Base-by-base conservation (phyloP, 2,329 filamentous ascomycete species). In the Lasiodiplodia sp. region DNA sequence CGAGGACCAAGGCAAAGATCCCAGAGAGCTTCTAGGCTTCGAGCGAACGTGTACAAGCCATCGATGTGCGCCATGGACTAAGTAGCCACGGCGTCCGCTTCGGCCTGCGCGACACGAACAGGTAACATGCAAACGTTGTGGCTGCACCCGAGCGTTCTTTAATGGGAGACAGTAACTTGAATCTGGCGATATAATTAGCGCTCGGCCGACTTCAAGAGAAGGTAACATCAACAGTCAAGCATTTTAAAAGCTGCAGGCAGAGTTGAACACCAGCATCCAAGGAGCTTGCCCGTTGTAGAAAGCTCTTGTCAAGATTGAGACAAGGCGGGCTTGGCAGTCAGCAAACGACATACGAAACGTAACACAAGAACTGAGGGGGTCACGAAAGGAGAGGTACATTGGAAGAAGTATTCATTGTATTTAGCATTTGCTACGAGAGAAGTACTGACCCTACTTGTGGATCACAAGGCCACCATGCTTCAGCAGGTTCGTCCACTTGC, bases 391-490 rank as follows among this genome's bases (percentile, higher is more conserved):
- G 11, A 47, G 11, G n/a, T 21, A n/a, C 21, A n/a, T 21, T n/a
- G 44, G n/a, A 47, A 21, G 44, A 11, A 47, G n/a, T 47, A 21
- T 10, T 47, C 44, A 47, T 47, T 47, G 44, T 47, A 47, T 18
- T 21, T 4, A 21, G 44, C 44, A 8, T 8, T 47, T 18, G n/a
- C 44, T 6, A 10, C 44, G 44, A 21, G 18, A 11, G 44, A 21
- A 47, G n/a, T 8, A 47, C 44, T n/a, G 38, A 47, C 21, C 58
- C 44, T 51, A 51, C 58, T 28, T 51, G 11, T 25, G 58, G 1
- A 63, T 44, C 28, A 63, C 58, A 28, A 63, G 18, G 4, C 34
- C 31, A n/a, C 58, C 40, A 16, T 11, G 49, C 44, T 34, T 49
- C 18, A 63, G 40, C n/a, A 63, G 40, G 16, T 6, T 18, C 12